Evolutionary conservation across 1,139 yeast genomes (phyloP), one percentile per base, ranked within the genome.

Genomic region (Meyerozyma carpophila): DNA sequence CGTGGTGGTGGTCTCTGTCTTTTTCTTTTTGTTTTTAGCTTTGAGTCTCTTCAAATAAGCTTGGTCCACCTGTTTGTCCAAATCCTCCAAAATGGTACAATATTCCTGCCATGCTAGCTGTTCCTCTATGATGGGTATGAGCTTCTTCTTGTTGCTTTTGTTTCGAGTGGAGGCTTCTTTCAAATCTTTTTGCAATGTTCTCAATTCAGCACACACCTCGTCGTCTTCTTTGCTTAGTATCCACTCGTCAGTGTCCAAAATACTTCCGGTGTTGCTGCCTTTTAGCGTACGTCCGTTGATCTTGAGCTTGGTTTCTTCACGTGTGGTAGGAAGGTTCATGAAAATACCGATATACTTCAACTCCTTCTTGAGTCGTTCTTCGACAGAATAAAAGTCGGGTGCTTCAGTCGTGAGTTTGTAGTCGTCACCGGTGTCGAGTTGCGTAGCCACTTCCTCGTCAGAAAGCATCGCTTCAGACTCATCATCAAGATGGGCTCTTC

Each of bases 51-150:
- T 87, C 54, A 86, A 70, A 59, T 90, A 93, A 10, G 96, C 93
- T 63, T 89, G 98, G 61, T 94, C 98, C 25, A 93, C 93, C 63
- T 94, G 98, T 59, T 91, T 93, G 61, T 94, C 97, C 53, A 94
- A 72, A 59, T 93, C 98, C 46, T 93, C 98, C 49, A 91, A 65
- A 44, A 94, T 90, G 11, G 94, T 86, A 45, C 83, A 72, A 60
- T 89, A 94, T 61, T 94, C 98, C 61, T 93, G 97, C 79, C 93
- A 93, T 24, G 98, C 97, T 56, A 94, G 74, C 55, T 88, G 95
- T 48, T 87, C 95, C 55, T 90, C 93, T n/a, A 91, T 76, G 0
- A 84, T 55, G 1, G 96, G 95, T 25, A 83, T 66, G 41, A 94
- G 62, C 39, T 71, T 68, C 50, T 79, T 76, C 58, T 87, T 87